A percentile compares a stretch with the other conserved stretches of the same genome.
phyloP scores from a whole-genome alignment of 2,329 filamentous ascomycete species.

The Fusarium keratoplasticum region DNA sequence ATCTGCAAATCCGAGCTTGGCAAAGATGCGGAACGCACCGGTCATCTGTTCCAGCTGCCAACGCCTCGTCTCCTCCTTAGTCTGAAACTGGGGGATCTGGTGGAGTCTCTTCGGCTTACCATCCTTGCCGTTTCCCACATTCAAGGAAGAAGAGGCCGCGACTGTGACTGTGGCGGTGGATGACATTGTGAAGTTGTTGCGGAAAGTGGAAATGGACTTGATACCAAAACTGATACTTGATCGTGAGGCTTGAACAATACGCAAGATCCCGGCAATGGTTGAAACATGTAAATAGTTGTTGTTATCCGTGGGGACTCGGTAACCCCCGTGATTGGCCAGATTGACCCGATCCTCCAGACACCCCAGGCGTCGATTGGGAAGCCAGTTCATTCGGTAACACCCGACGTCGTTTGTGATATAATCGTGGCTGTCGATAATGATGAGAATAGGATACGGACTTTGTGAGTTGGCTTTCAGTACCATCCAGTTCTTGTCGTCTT shows the following conservation, averaged over 20 bases:
- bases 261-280: not conserved
- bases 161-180: constrained; percentile 16
- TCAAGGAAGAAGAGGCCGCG: constrained; percentile 9
- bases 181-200: constrained; percentile 10
- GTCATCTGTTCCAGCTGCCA: constrained; percentile 56
- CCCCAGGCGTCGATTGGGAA: constrained; percentile 1
- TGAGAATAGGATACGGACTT: not conserved
- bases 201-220: not conserved
- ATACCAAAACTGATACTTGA: not conserved
- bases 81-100: constrained; percentile 32
- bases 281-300: not conserved
- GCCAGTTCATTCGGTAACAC: not conserved
- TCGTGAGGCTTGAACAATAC: not conserved
- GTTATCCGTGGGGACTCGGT: not conserved
- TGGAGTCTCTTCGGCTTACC: constrained; percentile 33
- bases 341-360: not conserved
- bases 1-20: constrained; percentile 57
- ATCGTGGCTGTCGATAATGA: not conserved
- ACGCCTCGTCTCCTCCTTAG: constrained; percentile 38
- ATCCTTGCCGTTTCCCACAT: constrained; percentile 16
- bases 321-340: constrained; percentile 23
- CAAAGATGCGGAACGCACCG: constrained; percentile 60
- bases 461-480: not conserved
- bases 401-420: constrained; percentile 2
- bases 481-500: not conserved